Conservation (phyloP, 2,329 filamentous ascomycete species). For the Paradendryphiella salina region DNA sequence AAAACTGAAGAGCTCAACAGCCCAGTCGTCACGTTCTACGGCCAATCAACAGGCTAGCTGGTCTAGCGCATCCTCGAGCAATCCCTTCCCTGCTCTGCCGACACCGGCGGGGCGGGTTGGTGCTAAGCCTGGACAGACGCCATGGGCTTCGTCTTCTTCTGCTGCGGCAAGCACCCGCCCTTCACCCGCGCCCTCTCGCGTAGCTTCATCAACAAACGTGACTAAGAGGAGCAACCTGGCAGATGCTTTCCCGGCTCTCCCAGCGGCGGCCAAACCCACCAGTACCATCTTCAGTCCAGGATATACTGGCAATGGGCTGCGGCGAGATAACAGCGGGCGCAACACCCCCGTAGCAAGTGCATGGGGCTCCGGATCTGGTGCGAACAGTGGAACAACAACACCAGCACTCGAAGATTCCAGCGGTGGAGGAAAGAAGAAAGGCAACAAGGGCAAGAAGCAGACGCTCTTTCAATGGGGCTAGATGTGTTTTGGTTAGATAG, state of each 20-base stretch:
- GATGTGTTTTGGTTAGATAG: not conserved
- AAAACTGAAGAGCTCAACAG: slow-evolving; percentile 69
- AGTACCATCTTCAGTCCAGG: slow-evolving; percentile 58
- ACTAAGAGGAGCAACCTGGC: slow-evolving; percentile 29
- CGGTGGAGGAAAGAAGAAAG: slow-evolving; percentile 50
- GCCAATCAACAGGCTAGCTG: slow-evolving; percentile 62
- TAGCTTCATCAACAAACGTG: slow-evolving; percentile 34
- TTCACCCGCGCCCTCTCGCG: slow-evolving; percentile 46
- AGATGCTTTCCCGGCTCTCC: slow-evolving; percentile 81
- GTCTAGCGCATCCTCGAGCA: slow-evolving; percentile 51
- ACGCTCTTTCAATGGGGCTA: slow-evolving; percentile 56
- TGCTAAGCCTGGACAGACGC: slow-evolving; percentile 43
- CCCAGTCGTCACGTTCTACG: slow-evolving; percentile 65
- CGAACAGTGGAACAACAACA: slow-evolving; percentile 29
- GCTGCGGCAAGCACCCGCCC: slow-evolving; percentile 35
- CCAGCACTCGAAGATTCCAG: slow-evolving; percentile 30
- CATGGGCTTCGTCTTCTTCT: slow-evolving; percentile 43
- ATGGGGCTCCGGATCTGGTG: slow-evolving; percentile 45
- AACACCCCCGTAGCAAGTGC: slow-evolving; percentile 45
- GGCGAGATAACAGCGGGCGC: slow-evolving; percentile 49
- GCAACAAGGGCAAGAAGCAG: slow-evolving; percentile 57
- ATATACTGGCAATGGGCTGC: slow-evolving; percentile 51
- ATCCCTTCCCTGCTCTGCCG: slow-evolving; percentile 40
- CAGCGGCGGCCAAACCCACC: slow-evolving; percentile 71
- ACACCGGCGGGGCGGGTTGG: slow-evolving; percentile 37